Evolutionary conservation across 2,329 filamentous ascomycete genomes (phyloP), one percentile per base, ranked within the genome.

Genomic region (Phaeosphaeria sp.): DNA sequence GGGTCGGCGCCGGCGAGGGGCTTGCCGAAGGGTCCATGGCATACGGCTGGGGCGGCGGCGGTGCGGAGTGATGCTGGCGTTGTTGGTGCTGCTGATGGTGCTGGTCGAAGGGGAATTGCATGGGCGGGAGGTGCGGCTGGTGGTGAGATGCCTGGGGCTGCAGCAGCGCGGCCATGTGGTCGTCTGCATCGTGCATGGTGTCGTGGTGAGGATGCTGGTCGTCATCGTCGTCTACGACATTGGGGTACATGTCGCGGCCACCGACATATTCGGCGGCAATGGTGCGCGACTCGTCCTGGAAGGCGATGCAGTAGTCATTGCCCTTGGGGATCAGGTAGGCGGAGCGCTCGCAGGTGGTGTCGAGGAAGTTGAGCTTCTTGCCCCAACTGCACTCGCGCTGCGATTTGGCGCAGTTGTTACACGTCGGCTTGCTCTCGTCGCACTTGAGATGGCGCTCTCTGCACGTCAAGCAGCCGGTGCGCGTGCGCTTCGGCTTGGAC

Each of bases 181-280:
- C 21, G 21, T 69, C 68, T 23, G 66, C 25, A 6, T 66, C 82
- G 27, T 86, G 30, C 13, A 13, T 6, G 30, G 6, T 36, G 6
- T 36, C 41, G 41, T 7, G 13, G 41, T 18, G 41, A 20, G 3
- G n/a, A 3, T 36, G 30, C 3, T 36, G 30, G 30, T 36, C 7
- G 13, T 36, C 30, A 36, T 36, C 30, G 25, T 17, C 36, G 41
- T 18, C 41, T 3, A 21, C 41, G n/a, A n/a, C 73, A 5, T 82
- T 82, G 22, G 88, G 84, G 77, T 97, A 97, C 61, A 87, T 87
- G 63, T 87, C 85, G 22, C 89, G 79, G 0, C 94, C 94, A 3
- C 92, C 93, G 52, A 86, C 84, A 75, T 98, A 98, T 74, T 97
- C 93, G 0, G 91, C 94, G 6, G 94, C 94, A 75, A 97, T 96